These are phyloP conservation scores for Curvularia eragrostidis DNA, from an alignment of 2,329 filamentous ascomycete species.

Conservation along the genomic window DNA sequence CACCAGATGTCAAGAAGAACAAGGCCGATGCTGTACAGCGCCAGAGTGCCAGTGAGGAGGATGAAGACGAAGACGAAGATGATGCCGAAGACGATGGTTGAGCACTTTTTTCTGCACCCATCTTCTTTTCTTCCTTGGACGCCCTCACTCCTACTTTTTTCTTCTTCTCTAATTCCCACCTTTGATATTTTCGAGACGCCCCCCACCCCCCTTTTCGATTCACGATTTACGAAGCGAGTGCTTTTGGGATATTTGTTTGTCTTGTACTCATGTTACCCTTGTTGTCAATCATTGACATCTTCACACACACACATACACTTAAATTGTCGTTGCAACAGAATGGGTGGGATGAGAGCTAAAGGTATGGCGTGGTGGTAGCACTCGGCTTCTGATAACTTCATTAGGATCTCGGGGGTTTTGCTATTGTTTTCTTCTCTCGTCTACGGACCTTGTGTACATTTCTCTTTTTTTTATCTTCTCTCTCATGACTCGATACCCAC, in stretches of 20 bases:
- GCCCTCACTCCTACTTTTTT: constrained; percentile 18
- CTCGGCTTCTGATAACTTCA: constrained; percentile 7
- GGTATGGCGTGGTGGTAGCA: constrained; percentile 30
- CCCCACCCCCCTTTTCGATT: constrained; percentile 32
- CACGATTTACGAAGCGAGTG: constrained; percentile 50
- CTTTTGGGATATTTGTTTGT: constrained; percentile 39
- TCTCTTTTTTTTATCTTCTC: constrained; percentile 15
- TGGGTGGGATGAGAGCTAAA: constrained; percentile 29
- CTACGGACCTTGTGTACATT: constrained; percentile 21
- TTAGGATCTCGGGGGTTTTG: constrained; percentile 9
- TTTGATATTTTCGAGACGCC: constrained; percentile 27
- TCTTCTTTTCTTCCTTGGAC: constrained; percentile 9
- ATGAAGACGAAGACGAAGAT: constrained; percentile 59
- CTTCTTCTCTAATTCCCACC: constrained; percentile 21
- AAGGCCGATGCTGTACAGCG: constrained; percentile 52
- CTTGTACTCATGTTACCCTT: constrained; percentile 42
- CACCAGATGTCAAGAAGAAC: constrained; percentile 56
- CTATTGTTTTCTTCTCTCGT: constrained; percentile 16
- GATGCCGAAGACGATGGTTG: constrained; percentile 59
- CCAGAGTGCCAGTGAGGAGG: constrained; percentile 59
- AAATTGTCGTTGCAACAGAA: constrained; percentile 45
- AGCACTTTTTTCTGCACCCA: constrained; percentile 4
- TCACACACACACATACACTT: constrained; percentile 31
- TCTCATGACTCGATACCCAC: constrained; percentile 31
- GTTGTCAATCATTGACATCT: constrained; percentile 33